Conservation (phyloP, 169 alveolate species). For the Babesia ovata region DNA sequence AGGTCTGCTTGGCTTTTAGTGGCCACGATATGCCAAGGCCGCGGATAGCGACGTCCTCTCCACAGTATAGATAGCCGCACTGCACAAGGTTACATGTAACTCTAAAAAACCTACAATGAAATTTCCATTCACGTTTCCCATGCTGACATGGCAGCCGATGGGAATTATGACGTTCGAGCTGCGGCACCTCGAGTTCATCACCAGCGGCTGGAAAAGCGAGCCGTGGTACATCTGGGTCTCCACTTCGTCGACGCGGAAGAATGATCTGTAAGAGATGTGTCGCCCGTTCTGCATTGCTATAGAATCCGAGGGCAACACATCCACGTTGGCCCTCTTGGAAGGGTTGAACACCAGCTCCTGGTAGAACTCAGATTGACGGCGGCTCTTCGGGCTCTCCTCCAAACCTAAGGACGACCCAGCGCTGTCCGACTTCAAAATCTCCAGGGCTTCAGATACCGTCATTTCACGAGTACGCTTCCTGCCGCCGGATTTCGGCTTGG, state of each 20-base stretch:
- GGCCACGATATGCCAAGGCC: constrained; percentile 25
- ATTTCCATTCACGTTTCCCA: constrained; percentile 58
- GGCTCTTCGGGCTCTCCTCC: constrained; percentile 17
- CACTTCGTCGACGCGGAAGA: constrained; percentile 41
- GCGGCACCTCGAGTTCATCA: constrained; percentile 50
- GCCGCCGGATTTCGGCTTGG: neutral
- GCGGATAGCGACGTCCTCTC: constrained; percentile 30
- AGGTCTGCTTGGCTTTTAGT: constrained; percentile 25
- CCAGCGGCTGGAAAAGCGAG: constrained; percentile 48
- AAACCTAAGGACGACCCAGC: neutral
- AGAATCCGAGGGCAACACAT: constrained; percentile 1
- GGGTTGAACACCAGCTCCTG: constrained; percentile 3
- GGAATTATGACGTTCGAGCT: constrained; percentile 59
- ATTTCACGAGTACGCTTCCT: constrained; percentile 21
- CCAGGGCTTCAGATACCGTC: constrained; percentile 60
- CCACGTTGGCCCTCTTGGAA: neutral
- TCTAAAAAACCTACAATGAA: constrained; percentile 37
- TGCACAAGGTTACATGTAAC: neutral
- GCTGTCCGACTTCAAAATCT: constrained; percentile 30
- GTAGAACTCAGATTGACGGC: constrained; percentile 5
- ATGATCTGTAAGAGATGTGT: constrained; percentile 26
- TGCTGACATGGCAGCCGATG: constrained; percentile 9
- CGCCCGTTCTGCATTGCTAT: constrained; percentile 17
- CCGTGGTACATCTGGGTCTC: constrained; percentile 30
- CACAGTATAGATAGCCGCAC: constrained; percentile 59